Conservation (phyloP, 108 stramenopile species). For the Cyclotella sp. region DNA sequence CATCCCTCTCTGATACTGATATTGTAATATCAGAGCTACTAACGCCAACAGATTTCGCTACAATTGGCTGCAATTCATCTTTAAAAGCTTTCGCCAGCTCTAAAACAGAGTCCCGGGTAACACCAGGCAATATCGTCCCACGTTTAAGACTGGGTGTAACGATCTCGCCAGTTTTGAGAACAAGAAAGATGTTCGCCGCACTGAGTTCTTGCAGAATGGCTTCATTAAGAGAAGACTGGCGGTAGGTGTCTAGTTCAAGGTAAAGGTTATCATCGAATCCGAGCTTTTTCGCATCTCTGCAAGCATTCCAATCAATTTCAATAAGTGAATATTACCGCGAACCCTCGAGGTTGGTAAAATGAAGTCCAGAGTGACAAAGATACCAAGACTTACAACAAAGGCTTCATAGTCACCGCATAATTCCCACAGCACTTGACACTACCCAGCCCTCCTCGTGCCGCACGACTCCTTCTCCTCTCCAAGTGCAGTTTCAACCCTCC, state of each 20-base stretch:
- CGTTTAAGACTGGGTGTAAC: constrained; percentile 79
- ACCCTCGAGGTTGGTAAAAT: background rate
- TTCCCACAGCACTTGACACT: constrained; percentile 81
- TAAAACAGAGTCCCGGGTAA: constrained; percentile 80
- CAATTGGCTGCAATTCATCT: constrained; percentile 64
- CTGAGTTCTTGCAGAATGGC: constrained; percentile 84
- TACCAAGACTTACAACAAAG: constrained; percentile 58
- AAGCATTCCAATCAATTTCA: background rate
- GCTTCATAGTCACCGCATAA: constrained; percentile 78
- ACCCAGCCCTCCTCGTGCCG: constrained; percentile 77
- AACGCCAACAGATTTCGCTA: constrained; percentile 57
- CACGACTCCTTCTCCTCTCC: constrained; percentile 75
- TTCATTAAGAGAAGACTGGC: constrained; percentile 38
- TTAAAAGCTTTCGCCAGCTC: constrained; percentile 62
- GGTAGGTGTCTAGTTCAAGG: constrained; percentile 83
- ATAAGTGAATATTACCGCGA: background rate
- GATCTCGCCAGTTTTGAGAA: constrained; percentile 81
- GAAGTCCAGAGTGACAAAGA: background rate
- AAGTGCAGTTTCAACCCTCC: constrained; percentile 81
- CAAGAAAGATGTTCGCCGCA: constrained; percentile 86
- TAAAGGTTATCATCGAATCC: constrained; percentile 86
- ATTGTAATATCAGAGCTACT: constrained; percentile 31
- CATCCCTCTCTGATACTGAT: constrained; percentile 73
- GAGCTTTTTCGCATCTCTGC: constrained; percentile 73
- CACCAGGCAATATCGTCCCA: constrained; percentile 84